Base-by-base conservation (phyloP, 169 alveolate species). In the Plasmodium chabaudi region DNA sequence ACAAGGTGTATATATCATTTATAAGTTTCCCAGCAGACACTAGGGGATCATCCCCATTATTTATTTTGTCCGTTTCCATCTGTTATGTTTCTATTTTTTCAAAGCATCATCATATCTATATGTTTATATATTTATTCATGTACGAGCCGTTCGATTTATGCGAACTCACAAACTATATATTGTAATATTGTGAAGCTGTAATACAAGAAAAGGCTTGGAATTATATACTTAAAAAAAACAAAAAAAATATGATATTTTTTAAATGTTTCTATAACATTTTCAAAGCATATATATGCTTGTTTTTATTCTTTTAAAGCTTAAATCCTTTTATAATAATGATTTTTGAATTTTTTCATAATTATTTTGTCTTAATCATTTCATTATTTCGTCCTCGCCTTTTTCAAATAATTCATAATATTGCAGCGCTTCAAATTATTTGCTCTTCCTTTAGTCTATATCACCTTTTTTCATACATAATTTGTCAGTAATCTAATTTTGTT, bases 21-120 rank as follows among this genome's bases (percentile, higher is more conserved):
- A 75, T 25, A 44, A 75, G 46, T 27, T 75, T 75, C 42, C 56
- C 88, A 15, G 74, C 77, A 64, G 69, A 61, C 21, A 75, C 23
- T 25, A 51, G 34, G 15, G 55, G 27, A 65, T 75, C 56, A 27
- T 75, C 88, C 27, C 51, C 77, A 64, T 25, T 49, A 47, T 15
- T 56, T 42, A 27, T 63, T 75, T 75, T 57, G 42, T 27, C 46
- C 27, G 42, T 15, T 23, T 72, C 71, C 71, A 56, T 72, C 27
- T 57, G 5, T 23, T 57, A 56, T 21, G 10, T 46, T 15, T 42
- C n/a, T 19, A n/a, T 25, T 67, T 53, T 72, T 60, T 72, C 21
- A 21, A 25, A 53, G 47, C 71, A 72, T 12, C 71, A 34, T 17
- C 23, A 10, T 63, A 27, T 3, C 72, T 63, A 25, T 63, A 25